phyloP scores from a whole-genome alignment of 176 grass and related monocot species.

The Raddia distichophylla region DNA sequence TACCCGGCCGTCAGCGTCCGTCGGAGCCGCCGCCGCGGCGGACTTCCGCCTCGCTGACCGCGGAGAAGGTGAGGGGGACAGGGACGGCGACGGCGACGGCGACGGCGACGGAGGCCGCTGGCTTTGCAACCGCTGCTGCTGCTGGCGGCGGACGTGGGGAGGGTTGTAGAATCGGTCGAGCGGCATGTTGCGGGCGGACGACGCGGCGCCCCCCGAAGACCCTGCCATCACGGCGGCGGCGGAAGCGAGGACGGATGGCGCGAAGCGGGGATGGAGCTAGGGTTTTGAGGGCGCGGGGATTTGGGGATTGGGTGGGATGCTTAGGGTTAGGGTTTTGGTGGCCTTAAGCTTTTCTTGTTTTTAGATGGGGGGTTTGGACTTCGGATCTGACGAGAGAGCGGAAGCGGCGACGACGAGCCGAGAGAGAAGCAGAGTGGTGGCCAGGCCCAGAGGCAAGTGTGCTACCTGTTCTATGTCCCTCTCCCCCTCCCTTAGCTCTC shows the following conservation, averaged over 20 bases:
- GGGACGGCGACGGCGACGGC: conserved; percentile 38
- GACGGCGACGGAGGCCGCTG: conserved; percentile 46
- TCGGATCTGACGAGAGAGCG: conserved; percentile 50
- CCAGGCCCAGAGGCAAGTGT: neutral
- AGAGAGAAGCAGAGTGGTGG: neutral
- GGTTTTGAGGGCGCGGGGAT: conserved; percentile 29
- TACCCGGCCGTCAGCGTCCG: conserved; percentile 43
- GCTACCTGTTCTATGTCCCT: neutral
- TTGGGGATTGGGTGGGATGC: conserved; percentile 23
- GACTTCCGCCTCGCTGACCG: conserved; percentile 42
- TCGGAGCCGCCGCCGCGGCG: neutral
- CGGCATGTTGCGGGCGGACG: conserved; percentile 47
- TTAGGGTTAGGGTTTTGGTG: conserved; percentile 82
- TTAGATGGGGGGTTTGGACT: conserved; percentile 18
- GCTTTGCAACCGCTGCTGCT: conserved; percentile 56
- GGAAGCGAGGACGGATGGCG: neutral
- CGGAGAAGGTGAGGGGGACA: conserved; percentile 48
- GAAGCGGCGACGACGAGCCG: neutral
- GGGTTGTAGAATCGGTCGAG: conserved; percentile 70
- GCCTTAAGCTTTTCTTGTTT: conserved; percentile 28
- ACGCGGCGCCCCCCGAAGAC: conserved; percentile 53
- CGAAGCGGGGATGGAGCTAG: conserved; percentile 19
- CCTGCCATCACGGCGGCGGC: conserved; percentile 46
- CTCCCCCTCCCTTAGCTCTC: no score
- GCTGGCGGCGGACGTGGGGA: conserved; percentile 62